Base-by-base conservation (phyloP, 1,139 yeast species). In the Blastobotrys buckinghamii region DNA sequence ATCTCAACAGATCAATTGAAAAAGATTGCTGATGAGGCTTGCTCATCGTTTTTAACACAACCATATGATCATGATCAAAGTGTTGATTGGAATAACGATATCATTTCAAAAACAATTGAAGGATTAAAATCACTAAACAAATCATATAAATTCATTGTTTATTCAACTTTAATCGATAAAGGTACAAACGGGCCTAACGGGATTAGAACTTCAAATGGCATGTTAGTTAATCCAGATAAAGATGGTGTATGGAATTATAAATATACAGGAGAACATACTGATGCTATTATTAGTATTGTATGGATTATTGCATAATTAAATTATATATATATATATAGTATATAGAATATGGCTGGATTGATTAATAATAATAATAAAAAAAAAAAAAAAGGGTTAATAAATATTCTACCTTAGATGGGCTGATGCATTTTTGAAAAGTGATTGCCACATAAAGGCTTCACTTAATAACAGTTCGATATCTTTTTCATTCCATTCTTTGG, bases 371-470 rank as follows among this genome's bases (percentile, higher is more conserved):
- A 17, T 16, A 16, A 16, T 26, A 26, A 10, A 26, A 26, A 34
- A 9, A 16, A 22, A 22, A 22, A 5, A 22, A 7, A 22, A 22
- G 7, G 4, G 24, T 22, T 36, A 27, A 20, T 43, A 30, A 35
- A 19, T 34, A n/a, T 15, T 39, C 42, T 35, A 50, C 16, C 62
- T 52, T 39, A 60, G 47, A 44, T 60, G 63, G 2, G 63, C 96
- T 16, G 83, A 70, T 2, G 96, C 96, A 63, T 88, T 86, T 62
- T 86, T 87, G 64, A 86, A 92, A 44, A 94, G 73, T 51, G 94
- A 82, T 67, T 90, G 97, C 97, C 97, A 92, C 62, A 92, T 87
- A 65, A 81, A 92, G 0, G 97, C 98, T 66, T 94, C 97, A 67
- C 97, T 88, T 51, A 92, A 70, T 70, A 94, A 75, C 68, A 94